Percentiles rank a stretch among this genome's conserved stretches.
These are phyloP conservation scores for Nothophoma quercina DNA, from an alignment of 2,329 filamentous ascomycete species.

Conservation along the genomic window DNA sequence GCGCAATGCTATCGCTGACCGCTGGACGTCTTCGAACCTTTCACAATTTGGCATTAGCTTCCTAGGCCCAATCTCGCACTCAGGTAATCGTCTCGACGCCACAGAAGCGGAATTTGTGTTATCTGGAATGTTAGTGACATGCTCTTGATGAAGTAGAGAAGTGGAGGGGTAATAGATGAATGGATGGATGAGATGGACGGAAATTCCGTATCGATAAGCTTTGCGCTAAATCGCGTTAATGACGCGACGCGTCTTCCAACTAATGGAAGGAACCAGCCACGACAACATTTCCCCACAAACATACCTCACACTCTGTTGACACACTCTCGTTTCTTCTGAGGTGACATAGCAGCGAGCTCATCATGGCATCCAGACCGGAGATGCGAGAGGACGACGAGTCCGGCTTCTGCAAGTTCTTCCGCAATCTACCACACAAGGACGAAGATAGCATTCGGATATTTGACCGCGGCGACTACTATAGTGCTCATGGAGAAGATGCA, in stretches of 20 bases:
- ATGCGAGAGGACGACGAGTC: conserved; percentile 89
- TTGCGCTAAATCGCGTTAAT: conserved; percentile 20
- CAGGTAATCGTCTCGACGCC: no score
- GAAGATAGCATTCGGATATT: conserved; percentile 87
- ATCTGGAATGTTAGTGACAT: no score
- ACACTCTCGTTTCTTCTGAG: neutral
- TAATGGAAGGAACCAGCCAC: conserved; percentile 8
- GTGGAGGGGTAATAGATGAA: no score
- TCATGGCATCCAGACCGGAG: conserved; percentile 64
- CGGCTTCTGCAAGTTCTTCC: conserved; percentile 96
- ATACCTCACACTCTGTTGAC: neutral
- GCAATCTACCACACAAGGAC: conserved; percentile 75
- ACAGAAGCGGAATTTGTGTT: no score
- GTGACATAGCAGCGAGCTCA: neutral
- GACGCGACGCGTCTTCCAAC: conserved; percentile 22
- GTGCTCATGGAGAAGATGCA: conserved; percentile 87
- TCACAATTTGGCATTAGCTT: no score
- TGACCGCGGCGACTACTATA: conserved; percentile 94
- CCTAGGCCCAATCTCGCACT: no score
- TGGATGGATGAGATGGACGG: neutral
- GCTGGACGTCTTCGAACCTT: no score
- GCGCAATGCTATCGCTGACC: no score
- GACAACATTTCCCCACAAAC: neutral
- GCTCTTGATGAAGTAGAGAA: no score
- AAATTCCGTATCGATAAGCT: neutral